These are phyloP conservation scores for Kwoniella shandongensis DNA, from an alignment of 768 basidiomycete genomes.

Conservation along the genomic window DNA sequence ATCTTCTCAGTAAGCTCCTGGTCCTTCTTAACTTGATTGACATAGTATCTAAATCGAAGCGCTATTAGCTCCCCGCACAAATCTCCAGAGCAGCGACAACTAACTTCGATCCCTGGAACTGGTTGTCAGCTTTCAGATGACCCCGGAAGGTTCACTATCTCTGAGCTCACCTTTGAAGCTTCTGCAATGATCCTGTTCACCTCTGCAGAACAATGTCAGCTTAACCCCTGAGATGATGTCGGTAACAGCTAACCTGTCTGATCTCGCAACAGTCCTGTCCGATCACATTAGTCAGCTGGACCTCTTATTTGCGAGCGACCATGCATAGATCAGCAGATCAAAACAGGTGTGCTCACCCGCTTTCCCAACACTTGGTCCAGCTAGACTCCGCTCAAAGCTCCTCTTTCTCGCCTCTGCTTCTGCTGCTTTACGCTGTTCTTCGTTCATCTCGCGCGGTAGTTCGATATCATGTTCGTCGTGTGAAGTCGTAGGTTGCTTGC, in stretches of 20 bases:
- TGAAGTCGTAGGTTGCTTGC: no score
- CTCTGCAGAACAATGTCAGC: slow-evolving; percentile 57
- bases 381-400: slow-evolving; percentile 58
- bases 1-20: slow-evolving; percentile 78
- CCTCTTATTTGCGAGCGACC: neutral
- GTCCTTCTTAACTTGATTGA: slow-evolving; percentile 90
- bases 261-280: slow-evolving; percentile 45
- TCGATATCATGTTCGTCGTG: no score
- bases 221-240: no score
- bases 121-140: slow-evolving; percentile 6
- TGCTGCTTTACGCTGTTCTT: slow-evolving; percentile 19
- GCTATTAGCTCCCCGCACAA: no score
- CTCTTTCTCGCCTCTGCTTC: slow-evolving; percentile 30
- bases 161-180: slow-evolving; percentile 63
- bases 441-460: slow-evolving; percentile 2
- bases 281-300: slow-evolving; percentile 68
- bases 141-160: neutral
- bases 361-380: slow-evolving; percentile 84
- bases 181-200: slow-evolving; percentile 87
- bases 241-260: slow-evolving; percentile 45
- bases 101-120: slow-evolving; percentile 69
- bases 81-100: neutral
- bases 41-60: slow-evolving; percentile 19
- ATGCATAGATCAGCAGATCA: slow-evolving; percentile 38
- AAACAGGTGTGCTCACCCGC: slow-evolving; percentile 60